Evolutionary conservation across 2,329 filamentous ascomycete species (phyloP), one percentile per base, ranked within the genome.

Genomic region (Zymoseptoria crescenta): DNA sequence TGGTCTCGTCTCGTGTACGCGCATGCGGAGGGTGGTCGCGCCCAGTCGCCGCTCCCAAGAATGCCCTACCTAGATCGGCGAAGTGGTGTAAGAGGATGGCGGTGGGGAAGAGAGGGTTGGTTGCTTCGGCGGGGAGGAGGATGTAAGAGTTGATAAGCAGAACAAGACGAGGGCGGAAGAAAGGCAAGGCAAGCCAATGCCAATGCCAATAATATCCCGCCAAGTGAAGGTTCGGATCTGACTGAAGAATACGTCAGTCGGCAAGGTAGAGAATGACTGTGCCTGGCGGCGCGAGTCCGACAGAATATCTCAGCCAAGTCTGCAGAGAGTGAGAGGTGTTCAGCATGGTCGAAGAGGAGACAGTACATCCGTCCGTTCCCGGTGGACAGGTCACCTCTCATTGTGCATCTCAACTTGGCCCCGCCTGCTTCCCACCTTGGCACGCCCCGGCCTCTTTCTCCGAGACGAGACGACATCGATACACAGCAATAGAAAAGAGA

Each of bases 41-140:
- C 69, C 66, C 68, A 71, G 69, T 70, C 69, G 70, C 70, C 69
- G 69, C 68, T 69, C 69, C 69, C n/a, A 50, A 56, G 45, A 56
- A 45, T 45, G 64, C 60, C 62, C 56, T 58, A 57, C 62, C 56
- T 58, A 57, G 50, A 56, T 59, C 66, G 67, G 67, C 66, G 56
- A n/a, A 41, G 29, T 56, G 29, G 27, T 30, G 52, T 9, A 21
- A 9, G 28, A 35, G 51, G 35, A 20, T 19, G 4, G 35, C 35
- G 35, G 41, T 19, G 45, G 10, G 10, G 21, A 4, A 58, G 50
- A 27, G 53, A 29, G 41, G 41, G n/a, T n/a, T 52, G 27, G 35
- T 41, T 41, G 3, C 35, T n/a, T 41, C 35, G 35, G 35, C 35
- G 35, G 28, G 27, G 29, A 55, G 49, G 13, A 19, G 27, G 27